Conservation (phyloP, 2,329 filamentous ascomycete species). For the Coniochaeta hoffmannii region DNA sequence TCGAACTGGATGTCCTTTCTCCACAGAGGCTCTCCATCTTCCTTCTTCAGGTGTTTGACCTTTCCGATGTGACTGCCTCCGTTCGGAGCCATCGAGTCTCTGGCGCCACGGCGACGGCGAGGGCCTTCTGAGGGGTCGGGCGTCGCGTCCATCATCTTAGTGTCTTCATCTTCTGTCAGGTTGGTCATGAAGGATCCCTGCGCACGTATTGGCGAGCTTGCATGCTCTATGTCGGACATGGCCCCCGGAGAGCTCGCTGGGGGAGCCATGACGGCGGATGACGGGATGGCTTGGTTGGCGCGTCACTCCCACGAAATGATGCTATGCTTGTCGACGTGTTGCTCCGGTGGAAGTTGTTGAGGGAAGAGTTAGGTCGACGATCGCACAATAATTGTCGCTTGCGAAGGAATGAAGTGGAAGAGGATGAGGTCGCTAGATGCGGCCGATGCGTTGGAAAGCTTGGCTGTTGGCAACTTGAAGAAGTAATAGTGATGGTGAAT, state of each 20-base stretch:
- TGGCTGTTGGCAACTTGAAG: neutral
- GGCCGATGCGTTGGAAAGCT: neutral
- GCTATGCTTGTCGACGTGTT: neutral
- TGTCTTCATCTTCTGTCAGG: constrained; percentile 40
- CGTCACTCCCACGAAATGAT: neutral
- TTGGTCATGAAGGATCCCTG: constrained; percentile 42
- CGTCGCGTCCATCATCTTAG: constrained; percentile 30
- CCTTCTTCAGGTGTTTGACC: constrained; percentile 80
- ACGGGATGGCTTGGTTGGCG: neutral
- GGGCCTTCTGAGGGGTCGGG: constrained; percentile 28
- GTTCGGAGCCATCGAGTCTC: constrained; percentile 25
- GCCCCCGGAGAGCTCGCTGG: constrained; percentile 28
- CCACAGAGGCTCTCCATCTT: constrained; percentile 82
- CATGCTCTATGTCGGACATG: constrained; percentile 37
- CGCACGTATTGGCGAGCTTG: constrained; percentile 34
- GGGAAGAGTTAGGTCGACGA: neutral
- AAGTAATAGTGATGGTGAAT: neutral
- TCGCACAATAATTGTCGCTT: neutral
- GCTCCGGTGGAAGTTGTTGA: neutral
- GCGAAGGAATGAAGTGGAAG: neutral
- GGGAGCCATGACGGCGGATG: constrained; percentile 2
- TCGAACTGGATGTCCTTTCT: constrained; percentile 83
- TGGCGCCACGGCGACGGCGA: constrained; percentile 18
- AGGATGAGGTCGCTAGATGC: neutral
- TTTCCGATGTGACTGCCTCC: constrained; percentile 47